phyloP scores from a whole-genome alignment of 2,329 filamentous ascomycete genomes.

The Acephala macrosclerotiorum region DNA sequence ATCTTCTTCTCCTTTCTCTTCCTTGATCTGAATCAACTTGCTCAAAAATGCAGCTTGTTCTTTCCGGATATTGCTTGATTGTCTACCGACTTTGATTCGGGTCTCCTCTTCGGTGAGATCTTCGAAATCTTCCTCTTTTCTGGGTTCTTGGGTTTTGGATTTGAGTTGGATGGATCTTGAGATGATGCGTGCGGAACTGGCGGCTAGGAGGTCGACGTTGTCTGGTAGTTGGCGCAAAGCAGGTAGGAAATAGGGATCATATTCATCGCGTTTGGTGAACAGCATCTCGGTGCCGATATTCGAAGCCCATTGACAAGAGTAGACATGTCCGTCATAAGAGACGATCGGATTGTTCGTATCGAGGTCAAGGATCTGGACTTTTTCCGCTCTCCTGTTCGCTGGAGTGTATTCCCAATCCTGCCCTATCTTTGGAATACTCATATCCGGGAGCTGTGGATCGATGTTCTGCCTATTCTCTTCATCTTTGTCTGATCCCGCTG shows the following conservation, averaged over 20 bases:
- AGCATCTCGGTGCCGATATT: slow-evolving; percentile 86
- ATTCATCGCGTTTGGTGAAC: slow-evolving; percentile 61
- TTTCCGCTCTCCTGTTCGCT: slow-evolving; percentile 14
- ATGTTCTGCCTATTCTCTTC: slow-evolving; percentile 30
- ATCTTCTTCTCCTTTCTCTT: slow-evolving; percentile 68
- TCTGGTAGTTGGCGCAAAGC: slow-evolving; percentile 59
- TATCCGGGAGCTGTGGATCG: slow-evolving; percentile 32
- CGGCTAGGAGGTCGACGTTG: slow-evolving; percentile 75
- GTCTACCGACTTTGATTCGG: slow-evolving; percentile 34
- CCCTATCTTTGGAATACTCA: background rate
- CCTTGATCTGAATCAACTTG: slow-evolving; percentile 70
- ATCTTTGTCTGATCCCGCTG: slow-evolving; percentile 41
- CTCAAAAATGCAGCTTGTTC: slow-evolving; percentile 66
- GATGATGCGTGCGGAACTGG: slow-evolving; percentile 73
- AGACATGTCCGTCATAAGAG: slow-evolving; percentile 79
- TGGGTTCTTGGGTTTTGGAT: slow-evolving; percentile 38
- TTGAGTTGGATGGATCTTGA: slow-evolving; percentile 69
- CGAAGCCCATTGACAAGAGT: slow-evolving; percentile 81
- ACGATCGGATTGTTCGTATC: slow-evolving; percentile 80
- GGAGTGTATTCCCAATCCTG: slow-evolving; percentile 11
- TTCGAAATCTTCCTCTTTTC: slow-evolving; percentile 10
- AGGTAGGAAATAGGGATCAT: slow-evolving; percentile 48
- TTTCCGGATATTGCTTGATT: slow-evolving; percentile 44
- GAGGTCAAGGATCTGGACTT: slow-evolving; percentile 84
- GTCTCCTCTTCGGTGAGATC: slow-evolving; percentile 9